Percentiles rank a stretch among this genome's conserved stretches.
Conservation (phyloP, 2,329 filamentous ascomycete species). For the Neocucurbitaria cava region DNA sequence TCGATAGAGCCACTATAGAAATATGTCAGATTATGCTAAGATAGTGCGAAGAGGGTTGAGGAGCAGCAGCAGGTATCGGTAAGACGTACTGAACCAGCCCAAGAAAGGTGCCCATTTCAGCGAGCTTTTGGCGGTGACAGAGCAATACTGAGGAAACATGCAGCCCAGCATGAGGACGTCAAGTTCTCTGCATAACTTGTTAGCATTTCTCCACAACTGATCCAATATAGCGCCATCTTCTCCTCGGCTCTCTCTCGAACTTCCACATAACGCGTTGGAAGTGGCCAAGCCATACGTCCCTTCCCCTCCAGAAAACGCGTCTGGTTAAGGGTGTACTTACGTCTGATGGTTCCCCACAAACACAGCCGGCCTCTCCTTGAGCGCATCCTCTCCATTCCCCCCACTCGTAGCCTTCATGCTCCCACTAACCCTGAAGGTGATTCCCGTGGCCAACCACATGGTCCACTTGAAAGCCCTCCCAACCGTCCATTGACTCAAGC, state of each 20-base stretch:
- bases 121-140: conserved; percentile 88
- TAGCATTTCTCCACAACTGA: conserved; percentile 8
- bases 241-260: too few species aligned
- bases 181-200: conserved; percentile 65
- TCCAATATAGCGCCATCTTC: not conserved
- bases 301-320: not conserved
- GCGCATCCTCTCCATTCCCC: conserved; percentile 41
- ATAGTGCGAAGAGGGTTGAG: not conserved
- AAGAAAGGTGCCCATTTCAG: conserved; percentile 82
- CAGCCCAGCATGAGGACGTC: conserved; percentile 90
- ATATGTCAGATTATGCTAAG: conserved; percentile 5
- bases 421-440: conserved; percentile 73
- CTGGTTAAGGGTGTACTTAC: conserved; percentile 33
- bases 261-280: not conserved
- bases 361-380: conserved; percentile 73
- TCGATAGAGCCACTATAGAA: conserved; percentile 70
- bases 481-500: conserved; percentile 84
- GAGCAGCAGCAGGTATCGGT: not conserved
- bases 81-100: conserved; percentile 80
- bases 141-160: conserved; percentile 91
- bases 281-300: not conserved
- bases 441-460: conserved; percentile 77
- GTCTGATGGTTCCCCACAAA: conserved; percentile 96
- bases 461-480: conserved; percentile 79
- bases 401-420: conserved; percentile 40